These are phyloP conservation scores for Entoloma clypeatum DNA, from an alignment of 1,284 basidiomycete species.

Conservation along the genomic window DNA sequence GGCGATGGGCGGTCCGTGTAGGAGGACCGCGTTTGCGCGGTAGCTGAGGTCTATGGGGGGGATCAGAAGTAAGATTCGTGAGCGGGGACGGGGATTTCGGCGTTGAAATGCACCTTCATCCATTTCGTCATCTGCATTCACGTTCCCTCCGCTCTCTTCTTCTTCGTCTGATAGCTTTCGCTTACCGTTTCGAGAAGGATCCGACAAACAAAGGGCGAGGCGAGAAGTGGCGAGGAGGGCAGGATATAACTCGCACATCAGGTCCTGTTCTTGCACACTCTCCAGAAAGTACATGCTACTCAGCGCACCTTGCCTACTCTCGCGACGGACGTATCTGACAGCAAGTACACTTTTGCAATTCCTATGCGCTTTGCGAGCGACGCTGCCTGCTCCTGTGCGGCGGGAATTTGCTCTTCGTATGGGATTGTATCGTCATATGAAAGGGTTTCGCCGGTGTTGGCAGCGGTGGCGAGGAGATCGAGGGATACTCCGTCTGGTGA, in stretches of 20 bases:
- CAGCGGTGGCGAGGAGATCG: too few species aligned
- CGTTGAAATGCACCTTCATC: constrained; percentile 25
- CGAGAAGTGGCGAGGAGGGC: too few species aligned
- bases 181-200: constrained; percentile 36
- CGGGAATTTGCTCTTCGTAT: constrained; percentile 48
- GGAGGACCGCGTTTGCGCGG: constrained; percentile 65
- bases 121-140: constrained; percentile 35
- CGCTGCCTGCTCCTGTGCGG: constrained; percentile 25
- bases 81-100: background rate
- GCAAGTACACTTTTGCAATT: constrained; percentile 62
- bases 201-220: too few species aligned
- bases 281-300: constrained; percentile 36
- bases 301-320: constrained; percentile 68
- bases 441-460: constrained; percentile 27
- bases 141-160: constrained; percentile 42
- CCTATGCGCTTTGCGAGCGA: constrained; percentile 64
- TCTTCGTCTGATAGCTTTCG: constrained; percentile 51
- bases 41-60: constrained; percentile 34
- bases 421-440: constrained; percentile 53
- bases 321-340: constrained; percentile 54
- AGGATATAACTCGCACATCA: constrained; percentile 45
- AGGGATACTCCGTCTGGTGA: constrained; percentile 21
- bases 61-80: background rate
- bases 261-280: constrained; percentile 33
- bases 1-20: constrained; percentile 66